A percentile compares a stretch with the other conserved stretches of the same genome.
Evolutionary conservation across 2,329 filamentous ascomycete genomes (phyloP).

Genomic region (Sclerotinia trifoliorum): DNA sequence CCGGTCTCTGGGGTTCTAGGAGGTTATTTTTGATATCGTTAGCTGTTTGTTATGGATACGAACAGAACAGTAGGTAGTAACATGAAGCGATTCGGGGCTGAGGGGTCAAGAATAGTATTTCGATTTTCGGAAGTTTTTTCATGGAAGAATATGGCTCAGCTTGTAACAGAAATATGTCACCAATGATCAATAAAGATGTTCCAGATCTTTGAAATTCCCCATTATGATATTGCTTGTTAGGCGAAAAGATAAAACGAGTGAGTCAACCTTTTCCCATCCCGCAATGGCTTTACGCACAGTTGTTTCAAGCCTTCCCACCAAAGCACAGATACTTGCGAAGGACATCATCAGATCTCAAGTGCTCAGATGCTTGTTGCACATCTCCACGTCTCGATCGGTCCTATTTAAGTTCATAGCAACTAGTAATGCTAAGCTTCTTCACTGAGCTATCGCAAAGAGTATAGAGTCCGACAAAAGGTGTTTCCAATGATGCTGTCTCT

Average conservation of each 20-base stretch:
- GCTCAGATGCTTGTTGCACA: not conserved
- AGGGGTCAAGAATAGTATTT: constrained; percentile 6
- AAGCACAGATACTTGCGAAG: constrained; percentile 9
- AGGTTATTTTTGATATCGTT: constrained; percentile 30
- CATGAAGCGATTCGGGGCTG: not conserved
- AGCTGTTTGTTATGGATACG: constrained; percentile 33
- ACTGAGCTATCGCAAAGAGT: constrained; percentile 6
- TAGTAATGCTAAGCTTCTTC: not conserved
- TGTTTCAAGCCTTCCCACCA: constrained; percentile 16
- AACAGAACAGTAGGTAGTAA: constrained; percentile 22
- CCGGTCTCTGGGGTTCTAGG: constrained; percentile 29
- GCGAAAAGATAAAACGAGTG: constrained; percentile 9
- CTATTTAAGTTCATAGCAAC: not conserved
- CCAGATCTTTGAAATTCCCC: not conserved
- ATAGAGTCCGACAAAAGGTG: constrained; percentile 18
- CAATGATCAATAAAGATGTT: not conserved
- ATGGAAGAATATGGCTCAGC: constrained; percentile 1
- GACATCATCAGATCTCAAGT: not conserved
- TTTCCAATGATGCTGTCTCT: constrained; percentile 16
- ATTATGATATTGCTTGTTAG: not conserved
- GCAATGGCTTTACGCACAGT: constrained; percentile 6
- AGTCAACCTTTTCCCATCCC: not conserved
- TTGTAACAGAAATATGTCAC: constrained; percentile 18
- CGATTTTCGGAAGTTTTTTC: not conserved
- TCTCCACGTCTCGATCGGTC: not conserved